Evolutionary conservation across 495 filamentous ascomycete genomes (phyloP), one percentile per base, ranked within the genome.

Genomic region (Penicillium coprophilum): DNA sequence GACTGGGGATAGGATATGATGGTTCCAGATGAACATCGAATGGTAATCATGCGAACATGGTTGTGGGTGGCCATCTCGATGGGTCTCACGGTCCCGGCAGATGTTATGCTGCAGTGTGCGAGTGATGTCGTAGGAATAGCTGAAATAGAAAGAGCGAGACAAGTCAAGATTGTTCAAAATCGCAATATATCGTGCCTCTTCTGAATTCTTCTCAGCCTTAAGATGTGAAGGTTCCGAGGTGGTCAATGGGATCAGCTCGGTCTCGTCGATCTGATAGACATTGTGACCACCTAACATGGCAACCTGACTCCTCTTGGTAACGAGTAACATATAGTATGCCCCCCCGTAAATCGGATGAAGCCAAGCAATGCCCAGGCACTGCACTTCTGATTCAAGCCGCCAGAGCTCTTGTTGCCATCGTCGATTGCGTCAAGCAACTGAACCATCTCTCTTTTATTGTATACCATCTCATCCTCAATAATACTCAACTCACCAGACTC

Each of bases 1-100:
- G 2, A 87, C 92, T 1, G 93, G 93, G 51, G 83, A 75, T 28
- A 98, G 82, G 10, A 98, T 80, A 71, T 97, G 89, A 58, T 88
- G 82, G 56, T 98, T 98, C 94, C 94, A 98, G 15, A 97, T 87
- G 66, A 97, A 97, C 94, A 98, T 98, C 21, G 87, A 83, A 59
- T 97, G 95, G 67, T 87, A 86, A 62, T 96, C 86, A 24, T 83
- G 80, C 9, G 80, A 77, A 27, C 77, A 75, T 4, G 79, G 73
- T 46, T 80, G 80, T 2, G 80, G 73, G 13, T 76, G 68, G n/a
- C 87, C 91, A 59, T 85, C 76, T 27, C 80, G 67, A 46, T 95
- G 68, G 17, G 82, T 81, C 34, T 83, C 78, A 46, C 94, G 81
- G 72, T 96, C 91, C 39, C 86, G 82, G 50, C 86, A 87, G 60